These are phyloP conservation scores for Erodium maritimum DNA, from an alignment of 345 rosid genomes.

Conservation along the genomic window DNA sequence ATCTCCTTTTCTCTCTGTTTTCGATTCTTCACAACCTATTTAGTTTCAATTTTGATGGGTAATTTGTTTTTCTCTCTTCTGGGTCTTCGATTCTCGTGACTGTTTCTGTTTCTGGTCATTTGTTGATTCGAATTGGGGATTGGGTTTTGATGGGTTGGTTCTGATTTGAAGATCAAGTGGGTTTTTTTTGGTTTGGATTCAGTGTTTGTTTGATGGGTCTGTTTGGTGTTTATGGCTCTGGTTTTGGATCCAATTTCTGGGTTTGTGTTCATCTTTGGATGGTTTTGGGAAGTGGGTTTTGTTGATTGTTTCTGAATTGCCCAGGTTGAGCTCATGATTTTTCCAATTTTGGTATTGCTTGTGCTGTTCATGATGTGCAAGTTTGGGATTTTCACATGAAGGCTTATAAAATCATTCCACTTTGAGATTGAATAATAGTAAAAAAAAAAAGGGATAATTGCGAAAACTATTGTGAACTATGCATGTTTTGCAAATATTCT, in stretches of 20 bases:
- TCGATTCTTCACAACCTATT: too few relatives aligned
- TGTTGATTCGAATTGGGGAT: not conserved
- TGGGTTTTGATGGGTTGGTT: slow-evolving; percentile 2
- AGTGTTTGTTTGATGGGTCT: too few relatives aligned
- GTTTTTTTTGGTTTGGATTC: slow-evolving; percentile 6
- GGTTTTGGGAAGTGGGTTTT: slow-evolving; percentile 9
- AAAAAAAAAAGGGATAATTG: too few relatives aligned
- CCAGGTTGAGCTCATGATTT: not conserved
- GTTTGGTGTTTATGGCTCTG: not conserved
- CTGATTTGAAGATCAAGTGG: not conserved
- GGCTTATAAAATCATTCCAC: not conserved
- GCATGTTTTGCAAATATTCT: too few relatives aligned
- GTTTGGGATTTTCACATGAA: not conserved
- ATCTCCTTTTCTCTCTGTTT: not conserved
- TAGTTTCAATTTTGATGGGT: not conserved
- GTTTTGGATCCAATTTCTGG: not conserved
- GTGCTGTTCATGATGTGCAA: not conserved
- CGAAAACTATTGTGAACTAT: too few relatives aligned
- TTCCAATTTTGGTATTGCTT: not conserved
- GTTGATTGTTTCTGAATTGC: not conserved
- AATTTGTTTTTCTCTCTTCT: not conserved
- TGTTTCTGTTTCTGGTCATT: not conserved
- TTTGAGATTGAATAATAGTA: too few relatives aligned
- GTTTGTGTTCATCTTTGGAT: not conserved
- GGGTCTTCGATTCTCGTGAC: not conserved